Evolutionary conservation across 2,329 filamentous ascomycete genomes (phyloP).

Genomic region (Phialemonium atrogriseum): DNA sequence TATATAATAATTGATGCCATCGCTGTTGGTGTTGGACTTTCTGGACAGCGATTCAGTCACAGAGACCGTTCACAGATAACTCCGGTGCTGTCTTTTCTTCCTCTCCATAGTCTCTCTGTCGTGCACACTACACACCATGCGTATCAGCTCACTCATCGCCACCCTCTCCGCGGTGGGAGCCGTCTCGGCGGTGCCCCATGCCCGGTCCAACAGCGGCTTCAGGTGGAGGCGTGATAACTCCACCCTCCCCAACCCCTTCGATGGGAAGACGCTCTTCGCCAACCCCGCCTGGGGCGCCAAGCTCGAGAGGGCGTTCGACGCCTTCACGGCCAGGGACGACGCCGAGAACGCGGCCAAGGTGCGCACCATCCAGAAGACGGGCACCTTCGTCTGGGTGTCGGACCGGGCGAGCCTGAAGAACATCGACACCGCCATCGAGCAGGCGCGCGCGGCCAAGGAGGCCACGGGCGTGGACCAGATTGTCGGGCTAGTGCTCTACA

Average conservation of each 20-base stretch:
- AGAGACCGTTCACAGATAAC: too few species aligned
- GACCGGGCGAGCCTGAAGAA: conserved; percentile 23
- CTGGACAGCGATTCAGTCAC: too few species aligned
- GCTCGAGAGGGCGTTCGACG: conserved; percentile 27
- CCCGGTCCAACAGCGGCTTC: too few species aligned
- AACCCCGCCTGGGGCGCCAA: conserved; percentile 34
- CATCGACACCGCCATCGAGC: conserved; percentile 30
- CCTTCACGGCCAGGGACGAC: conserved; percentile 27
- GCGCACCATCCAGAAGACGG: conserved; percentile 27
- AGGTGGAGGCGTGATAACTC: background rate
- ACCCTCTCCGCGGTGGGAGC: background rate
- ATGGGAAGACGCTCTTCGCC: conserved; percentile 36
- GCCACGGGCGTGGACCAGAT: conserved; percentile 27
- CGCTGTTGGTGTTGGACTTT: too few species aligned
- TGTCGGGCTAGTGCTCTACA: conserved; percentile 34
- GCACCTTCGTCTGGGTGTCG: conserved; percentile 36
- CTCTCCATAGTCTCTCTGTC: too few species aligned
- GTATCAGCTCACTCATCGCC: background rate
- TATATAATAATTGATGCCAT: too few species aligned
- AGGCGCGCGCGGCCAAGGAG: conserved; percentile 26
- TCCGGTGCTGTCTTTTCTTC: too few species aligned
- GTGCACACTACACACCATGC: too few species aligned
- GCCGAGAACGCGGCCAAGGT: conserved; percentile 26
- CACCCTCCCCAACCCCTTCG: conserved; percentile 30
- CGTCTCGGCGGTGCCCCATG: background rate